These are phyloP conservation scores for Drechslera avenae DNA, from an alignment of 2,329 filamentous ascomycete genomes.

Conservation along the genomic window DNA sequence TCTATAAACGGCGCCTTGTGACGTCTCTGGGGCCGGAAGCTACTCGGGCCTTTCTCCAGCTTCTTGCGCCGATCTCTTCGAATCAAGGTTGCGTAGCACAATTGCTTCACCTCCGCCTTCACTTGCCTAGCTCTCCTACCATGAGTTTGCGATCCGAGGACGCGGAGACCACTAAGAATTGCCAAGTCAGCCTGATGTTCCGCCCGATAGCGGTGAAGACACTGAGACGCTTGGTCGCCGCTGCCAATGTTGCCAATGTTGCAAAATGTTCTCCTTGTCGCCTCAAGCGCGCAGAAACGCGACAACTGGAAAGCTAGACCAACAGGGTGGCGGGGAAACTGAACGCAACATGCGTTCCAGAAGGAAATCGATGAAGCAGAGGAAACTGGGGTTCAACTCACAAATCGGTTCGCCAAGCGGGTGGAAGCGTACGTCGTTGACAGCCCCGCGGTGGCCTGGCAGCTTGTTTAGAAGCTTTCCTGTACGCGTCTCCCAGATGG, in stretches of 20 bases:
- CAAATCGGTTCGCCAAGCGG: constrained; percentile 83
- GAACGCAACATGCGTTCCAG: neutral
- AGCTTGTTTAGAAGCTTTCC: constrained; percentile 93
- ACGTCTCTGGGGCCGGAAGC: constrained; percentile 27
- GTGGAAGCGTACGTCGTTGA: constrained; percentile 92
- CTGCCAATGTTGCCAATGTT: neutral
- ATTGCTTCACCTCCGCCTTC: constrained; percentile 37
- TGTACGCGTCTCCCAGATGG: constrained; percentile 87
- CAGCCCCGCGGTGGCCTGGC: constrained; percentile 91
- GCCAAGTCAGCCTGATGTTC: constrained; percentile 37
- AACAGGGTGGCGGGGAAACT: neutral
- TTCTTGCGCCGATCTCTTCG: constrained; percentile 31
- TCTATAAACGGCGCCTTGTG: constrained; percentile 31
- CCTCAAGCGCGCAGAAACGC: neutral
- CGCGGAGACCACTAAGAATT: constrained; percentile 73
- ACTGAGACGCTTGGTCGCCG: constrained; percentile 19
- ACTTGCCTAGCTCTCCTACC: constrained; percentile 78
- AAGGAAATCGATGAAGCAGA: neutral
- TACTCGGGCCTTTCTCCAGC: constrained; percentile 30
- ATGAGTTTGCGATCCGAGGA: constrained; percentile 88
- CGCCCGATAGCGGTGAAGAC: constrained; percentile 5
- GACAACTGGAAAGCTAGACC: neutral
- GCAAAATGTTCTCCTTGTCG: neutral
- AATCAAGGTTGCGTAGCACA: constrained; percentile 31
- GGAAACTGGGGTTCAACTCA: constrained; percentile 59